Conservation (phyloP, 306 rosid species). For the Pyrus communis region DNA sequence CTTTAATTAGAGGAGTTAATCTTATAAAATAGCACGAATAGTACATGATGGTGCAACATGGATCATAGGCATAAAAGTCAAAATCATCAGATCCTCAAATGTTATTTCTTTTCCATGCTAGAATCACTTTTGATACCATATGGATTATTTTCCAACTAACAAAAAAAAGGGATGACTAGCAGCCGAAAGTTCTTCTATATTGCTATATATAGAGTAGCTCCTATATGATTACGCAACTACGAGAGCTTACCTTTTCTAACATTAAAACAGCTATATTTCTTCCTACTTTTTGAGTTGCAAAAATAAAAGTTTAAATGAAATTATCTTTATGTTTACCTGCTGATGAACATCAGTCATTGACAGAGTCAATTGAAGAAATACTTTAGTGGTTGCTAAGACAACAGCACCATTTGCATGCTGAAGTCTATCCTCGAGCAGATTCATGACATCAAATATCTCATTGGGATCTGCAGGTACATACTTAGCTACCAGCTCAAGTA, state of each 20-base stretch:
- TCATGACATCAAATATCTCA: constrained; percentile 96
- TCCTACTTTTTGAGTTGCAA: constrained; percentile 1
- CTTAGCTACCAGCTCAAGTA: constrained; percentile 81
- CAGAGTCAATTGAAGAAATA: constrained; percentile 90
- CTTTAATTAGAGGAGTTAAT: constrained; percentile 18
- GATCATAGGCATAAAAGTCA: not conserved
- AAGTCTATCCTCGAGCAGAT: constrained; percentile 98
- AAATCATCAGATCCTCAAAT: constrained; percentile 6
- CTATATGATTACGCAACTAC: not conserved
- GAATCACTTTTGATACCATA: not conserved
- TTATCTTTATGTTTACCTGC: constrained; percentile 55
- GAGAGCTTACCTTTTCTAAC: not conserved
- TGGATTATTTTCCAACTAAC: not conserved
- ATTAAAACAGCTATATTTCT: not conserved
- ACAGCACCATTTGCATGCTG: constrained; percentile 99
- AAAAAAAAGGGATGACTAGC: constrained; percentile 9
- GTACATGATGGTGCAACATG: constrained; percentile 3
- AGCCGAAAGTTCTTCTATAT: not conserved
- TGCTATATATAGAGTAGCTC: not conserved
- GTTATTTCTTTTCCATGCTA: not conserved
- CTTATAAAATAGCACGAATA: constrained; percentile 13
- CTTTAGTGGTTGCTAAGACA: constrained; percentile 88
- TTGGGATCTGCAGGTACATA: constrained; percentile 75
- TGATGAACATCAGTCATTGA: constrained; percentile 98
- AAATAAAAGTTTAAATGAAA: not conserved